phyloP scores from a whole-genome alignment of 176 grass and related monocot genomes.

The Carex myosuroides region DNA sequence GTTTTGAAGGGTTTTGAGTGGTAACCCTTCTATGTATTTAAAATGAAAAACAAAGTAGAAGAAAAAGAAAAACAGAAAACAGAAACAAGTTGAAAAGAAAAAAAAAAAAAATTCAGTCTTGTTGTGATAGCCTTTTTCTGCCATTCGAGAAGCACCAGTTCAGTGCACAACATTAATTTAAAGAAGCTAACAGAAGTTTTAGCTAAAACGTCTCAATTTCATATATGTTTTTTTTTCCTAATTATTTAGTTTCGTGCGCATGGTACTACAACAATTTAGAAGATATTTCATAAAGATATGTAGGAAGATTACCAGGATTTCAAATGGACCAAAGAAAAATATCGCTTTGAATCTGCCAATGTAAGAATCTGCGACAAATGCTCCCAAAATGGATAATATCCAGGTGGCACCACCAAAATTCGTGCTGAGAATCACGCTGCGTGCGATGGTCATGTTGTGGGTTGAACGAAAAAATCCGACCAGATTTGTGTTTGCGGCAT shows the following conservation, averaged over 20 bases:
- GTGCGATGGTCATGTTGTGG: conserved; percentile 15
- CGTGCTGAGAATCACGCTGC: conserved; percentile 12
- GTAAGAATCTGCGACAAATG: conserved; percentile 15
- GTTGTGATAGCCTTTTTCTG: no score
- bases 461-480: conserved; percentile 4
- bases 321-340: conserved; percentile 11
- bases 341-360: conserved; percentile 14
- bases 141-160: no score
- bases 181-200: no score
- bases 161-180: neutral
- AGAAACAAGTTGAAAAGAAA: no score
- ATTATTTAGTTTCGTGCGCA: neutral
- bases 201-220: neutral
- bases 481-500: conserved; percentile 20
- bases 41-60: no score
- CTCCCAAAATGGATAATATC: conserved; percentile 10
- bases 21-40: no score
- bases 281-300: neutral
- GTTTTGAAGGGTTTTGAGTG: no score
- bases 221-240: neutral
- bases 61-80: no score
- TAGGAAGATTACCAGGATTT: conserved; percentile 15
- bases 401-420: conserved; percentile 3
- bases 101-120: no score
- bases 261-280: neutral